These are phyloP conservation scores for Lepiota brunneoincarnata DNA, from an alignment of 768 basidiomycete genomes.

Conservation along the genomic window DNA sequence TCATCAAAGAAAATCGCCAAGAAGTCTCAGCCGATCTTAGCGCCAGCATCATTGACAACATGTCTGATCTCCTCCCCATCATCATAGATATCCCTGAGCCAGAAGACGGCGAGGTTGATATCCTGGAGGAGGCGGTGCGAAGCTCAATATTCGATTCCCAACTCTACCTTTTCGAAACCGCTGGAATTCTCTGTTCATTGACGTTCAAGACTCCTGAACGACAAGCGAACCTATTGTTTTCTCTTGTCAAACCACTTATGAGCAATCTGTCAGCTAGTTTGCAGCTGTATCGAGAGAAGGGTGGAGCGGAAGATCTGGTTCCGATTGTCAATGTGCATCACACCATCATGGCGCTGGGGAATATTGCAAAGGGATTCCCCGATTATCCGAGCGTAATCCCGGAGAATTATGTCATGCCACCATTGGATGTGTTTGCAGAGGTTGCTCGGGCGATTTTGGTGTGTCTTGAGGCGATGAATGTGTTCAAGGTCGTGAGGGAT, in stretches of 20 bases:
- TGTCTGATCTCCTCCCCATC: constrained; percentile 77
- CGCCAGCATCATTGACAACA: constrained; percentile 63
- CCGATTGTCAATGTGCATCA: constrained; percentile 91
- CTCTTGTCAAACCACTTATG: constrained; percentile 80
- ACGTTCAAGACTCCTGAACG: constrained; percentile 64
- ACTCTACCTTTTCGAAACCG: constrained; percentile 91
- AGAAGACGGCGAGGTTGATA: constrained; percentile 69
- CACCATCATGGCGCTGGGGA: constrained; percentile 90
- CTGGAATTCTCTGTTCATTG: constrained; percentile 81
- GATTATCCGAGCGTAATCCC: constrained; percentile 75
- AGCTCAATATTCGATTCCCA: constrained; percentile 84
- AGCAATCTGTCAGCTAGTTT: constrained; percentile 62
- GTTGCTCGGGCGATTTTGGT: constrained; percentile 86
- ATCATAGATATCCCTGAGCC: constrained; percentile 73
- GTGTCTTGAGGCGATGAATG: constrained; percentile 85
- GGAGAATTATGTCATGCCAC: constrained; percentile 65
- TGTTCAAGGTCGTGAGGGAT: constrained; percentile 84
- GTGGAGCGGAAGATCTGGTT: constrained; percentile 48
- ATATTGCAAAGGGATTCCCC: constrained; percentile 95
- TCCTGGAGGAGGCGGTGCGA: constrained; percentile 77
- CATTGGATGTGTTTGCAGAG: constrained; percentile 76
- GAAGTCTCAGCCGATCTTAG: constrained; percentile 77
- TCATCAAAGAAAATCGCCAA: constrained; percentile 78
- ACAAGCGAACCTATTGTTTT: constrained; percentile 66
- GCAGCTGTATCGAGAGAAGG: constrained; percentile 48